phyloP scores from a whole-genome alignment of 148 eudicot species.

The Spergularia marina region DNA sequence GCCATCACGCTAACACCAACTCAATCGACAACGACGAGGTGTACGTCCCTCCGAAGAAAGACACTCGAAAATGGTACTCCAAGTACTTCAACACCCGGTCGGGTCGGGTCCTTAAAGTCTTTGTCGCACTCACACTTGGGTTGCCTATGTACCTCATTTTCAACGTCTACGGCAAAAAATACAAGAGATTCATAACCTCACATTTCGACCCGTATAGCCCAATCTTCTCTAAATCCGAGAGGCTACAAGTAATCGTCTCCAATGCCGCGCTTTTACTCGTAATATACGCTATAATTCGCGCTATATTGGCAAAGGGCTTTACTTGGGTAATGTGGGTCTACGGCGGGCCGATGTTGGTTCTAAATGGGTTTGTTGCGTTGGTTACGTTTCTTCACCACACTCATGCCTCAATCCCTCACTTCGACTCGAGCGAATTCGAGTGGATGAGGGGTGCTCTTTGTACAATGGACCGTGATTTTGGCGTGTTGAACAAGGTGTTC shows the following conservation, averaged over 20 bases:
- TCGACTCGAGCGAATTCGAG: slow-evolving; percentile 73
- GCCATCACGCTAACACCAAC: slow-evolving; percentile 84
- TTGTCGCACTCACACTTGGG: slow-evolving; percentile 51
- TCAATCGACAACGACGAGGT: slow-evolving; percentile 83
- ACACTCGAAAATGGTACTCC: slow-evolving; percentile 37
- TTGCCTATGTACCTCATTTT: slow-evolving; percentile 68
- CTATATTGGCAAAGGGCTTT: slow-evolving; percentile 49
- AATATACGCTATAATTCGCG: slow-evolving; percentile 43
- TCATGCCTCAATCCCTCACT: slow-evolving; percentile 73
- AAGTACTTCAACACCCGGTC: slow-evolving; percentile 62
- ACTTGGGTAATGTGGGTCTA: slow-evolving; percentile 58
- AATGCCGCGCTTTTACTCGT: slow-evolving; percentile 56
- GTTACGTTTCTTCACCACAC: slow-evolving; percentile 77
- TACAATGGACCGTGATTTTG: slow-evolving; percentile 71
- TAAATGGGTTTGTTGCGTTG: slow-evolving; percentile 65
- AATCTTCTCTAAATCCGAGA: slow-evolving; percentile 64
- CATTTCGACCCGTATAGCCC: slow-evolving; percentile 78
- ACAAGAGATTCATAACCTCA: slow-evolving; percentile 55
- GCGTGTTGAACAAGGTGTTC: slow-evolving; percentile 69
- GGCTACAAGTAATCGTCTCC: slow-evolving; percentile 55
- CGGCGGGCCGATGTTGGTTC: slow-evolving; percentile 59
- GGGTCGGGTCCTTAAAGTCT: slow-evolving; percentile 44
- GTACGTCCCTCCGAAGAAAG: slow-evolving; percentile 54
- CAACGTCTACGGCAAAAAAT: slow-evolving; percentile 61
- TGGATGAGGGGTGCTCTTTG: slow-evolving; percentile 80